Evolutionary conservation across 176 grass and related monocot species (phyloP).

Genomic region (Zea mays): Zm-B73-REFERENCE-NAM-5.0 NC_050100.1:182603501-182604000

Average conservation of each 20-base stretch:
- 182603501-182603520: not conserved
- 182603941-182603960: not conserved
- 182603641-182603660: constrained; percentile 48
- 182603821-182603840: constrained; percentile 27
- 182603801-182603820: not conserved
- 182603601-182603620: constrained; percentile 10
- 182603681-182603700: not conserved
- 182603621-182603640: constrained; percentile 43
- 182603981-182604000: constrained; percentile 18
- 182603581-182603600: constrained; percentile 56
- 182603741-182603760: not conserved
- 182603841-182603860: constrained; percentile 1
- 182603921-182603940: not conserved
- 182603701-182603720: not conserved
- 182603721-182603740: not conserved
- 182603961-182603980: not conserved
- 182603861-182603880: not conserved
- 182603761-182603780: not conserved
- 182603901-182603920: constrained; percentile 30
- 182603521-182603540: not conserved
- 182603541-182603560: not conserved
- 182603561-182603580: constrained; percentile 40
- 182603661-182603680: not conserved
- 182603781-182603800: not conserved
- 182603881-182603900: constrained; percentile 4